Base-by-base conservation (phyloP, 495 filamentous ascomycete genomes). In the Aspergillus avenaceus region DNA sequence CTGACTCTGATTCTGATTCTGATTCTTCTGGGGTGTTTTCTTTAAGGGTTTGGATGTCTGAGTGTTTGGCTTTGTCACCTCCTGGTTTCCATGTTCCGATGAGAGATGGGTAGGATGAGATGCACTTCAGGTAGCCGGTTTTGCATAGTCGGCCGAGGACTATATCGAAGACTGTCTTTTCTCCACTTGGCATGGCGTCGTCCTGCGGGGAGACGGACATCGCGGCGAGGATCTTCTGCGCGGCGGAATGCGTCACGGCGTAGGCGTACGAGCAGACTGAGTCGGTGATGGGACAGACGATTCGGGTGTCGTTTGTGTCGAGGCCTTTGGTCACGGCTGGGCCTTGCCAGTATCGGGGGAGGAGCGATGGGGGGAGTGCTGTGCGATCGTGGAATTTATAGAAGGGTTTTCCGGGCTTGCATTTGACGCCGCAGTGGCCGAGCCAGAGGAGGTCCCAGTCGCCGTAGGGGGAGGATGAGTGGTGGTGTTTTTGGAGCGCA, bases 371-470 rank as follows among this genome's bases (percentile, higher is more conserved):
- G 16, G 36, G 32, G 22, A 27, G 16, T 1, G 32, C 45, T 11
- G 53, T 59, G 2, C 29, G 45, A 21, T 59, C 56, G 25, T 52
- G 38, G 25, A 41, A 44, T 29, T 36, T 27, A 16, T 52, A 56
- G 18, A 48, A 48, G 4, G 48, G 54, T 5, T 18, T 8, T 21
- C 31, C 23, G 5, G 8, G 21, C 18, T 49, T 32, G 44, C 50
- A 58, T 49, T 58, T 51, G 13, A 50, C 49, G 12, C 67, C 65
- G 60, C 76, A 77, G 56, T 76, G 72, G 0, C 75, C 75, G 14
- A 76, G 58, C 73, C 75, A 78, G 12, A 79, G 55, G 34, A 77
- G 56, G 50, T 78, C 71, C 78, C 78, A 82, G 55, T 74, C 60
- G 25, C 76, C 78, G 50, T 81, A 82, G 5, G 52, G 56, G 8